A percentile compares a stretch with the other conserved stretches of the same genome.
phyloP scores from a whole-genome alignment of 1,139 yeast species.

The Diutina rugosa region DNA sequence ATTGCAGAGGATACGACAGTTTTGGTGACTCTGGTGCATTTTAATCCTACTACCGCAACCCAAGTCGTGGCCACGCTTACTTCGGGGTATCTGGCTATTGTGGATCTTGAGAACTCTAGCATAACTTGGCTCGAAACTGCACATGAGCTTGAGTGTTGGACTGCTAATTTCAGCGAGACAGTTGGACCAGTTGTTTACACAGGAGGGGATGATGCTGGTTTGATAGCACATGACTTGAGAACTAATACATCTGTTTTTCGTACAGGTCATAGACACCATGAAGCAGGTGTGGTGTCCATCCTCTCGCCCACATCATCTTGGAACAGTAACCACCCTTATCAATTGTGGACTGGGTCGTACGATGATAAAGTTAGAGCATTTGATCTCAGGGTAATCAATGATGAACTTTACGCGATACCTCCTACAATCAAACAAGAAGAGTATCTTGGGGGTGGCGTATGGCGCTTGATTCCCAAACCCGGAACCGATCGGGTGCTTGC shows the following conservation, averaged over 20 bases:
- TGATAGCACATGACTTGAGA: conserved; percentile 68
- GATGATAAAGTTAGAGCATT: conserved; percentile 66
- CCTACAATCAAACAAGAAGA: conserved; percentile 31
- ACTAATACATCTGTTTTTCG: conserved; percentile 34
- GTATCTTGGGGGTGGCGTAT: conserved; percentile 85
- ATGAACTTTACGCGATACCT: conserved; percentile 22
- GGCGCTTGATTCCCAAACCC: conserved; percentile 72
- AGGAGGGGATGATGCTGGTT: conserved; percentile 81
- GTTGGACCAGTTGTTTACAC: conserved; percentile 54
- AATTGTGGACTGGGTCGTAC: conserved; percentile 82
- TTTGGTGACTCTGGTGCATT: conserved; percentile 56
- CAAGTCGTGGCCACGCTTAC: conserved; percentile 42
- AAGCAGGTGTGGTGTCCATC: conserved; percentile 67
- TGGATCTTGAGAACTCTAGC: conserved; percentile 13
- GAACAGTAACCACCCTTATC: conserved; percentile 32
- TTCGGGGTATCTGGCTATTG: conserved; percentile 33
- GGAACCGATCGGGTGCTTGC: conserved; percentile 41
- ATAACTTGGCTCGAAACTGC: conserved; percentile 10
- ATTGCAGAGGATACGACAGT: conserved; percentile 26
- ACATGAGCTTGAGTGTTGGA: conserved; percentile 86
- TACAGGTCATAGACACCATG: conserved; percentile 32
- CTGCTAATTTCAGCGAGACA: conserved; percentile 56
- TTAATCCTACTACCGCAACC: conserved; percentile 28
- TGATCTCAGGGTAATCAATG: conserved; percentile 52
- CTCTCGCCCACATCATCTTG: conserved; percentile 32